Conservation (phyloP, 805 yeast genomes). For the Ogataea philodendri region DNA sequence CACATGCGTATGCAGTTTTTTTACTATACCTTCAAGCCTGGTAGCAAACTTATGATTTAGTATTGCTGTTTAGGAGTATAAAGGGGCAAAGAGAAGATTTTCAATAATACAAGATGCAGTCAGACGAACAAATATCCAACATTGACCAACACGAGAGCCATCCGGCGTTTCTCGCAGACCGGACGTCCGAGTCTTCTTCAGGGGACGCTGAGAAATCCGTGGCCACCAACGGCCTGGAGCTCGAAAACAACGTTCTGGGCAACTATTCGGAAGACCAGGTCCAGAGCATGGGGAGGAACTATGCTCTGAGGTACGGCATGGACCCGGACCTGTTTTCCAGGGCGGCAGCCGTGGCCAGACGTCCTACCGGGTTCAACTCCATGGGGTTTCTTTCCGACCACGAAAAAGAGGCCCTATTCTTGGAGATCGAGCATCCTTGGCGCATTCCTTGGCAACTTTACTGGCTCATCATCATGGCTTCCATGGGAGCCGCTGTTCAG, state of each 20-base stretch:
- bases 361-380: conserved; percentile 54
- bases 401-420: conserved; percentile 49
- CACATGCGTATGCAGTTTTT: no score
- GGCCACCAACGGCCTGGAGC: conserved; percentile 8
- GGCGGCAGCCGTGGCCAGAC: conserved; percentile 68
- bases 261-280: conserved; percentile 63
- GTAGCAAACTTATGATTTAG: no score
- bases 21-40: no score
- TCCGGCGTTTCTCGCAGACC: conserved; percentile 3
- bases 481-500: conserved; percentile 76
- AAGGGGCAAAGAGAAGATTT: no score
- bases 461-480: conserved; percentile 61
- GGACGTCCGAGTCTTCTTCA: conserved; percentile 11
- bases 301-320: conserved; percentile 54
- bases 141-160: neutral
- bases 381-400: conserved; percentile 55
- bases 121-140: conserved; percentile 1
- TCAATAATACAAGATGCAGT: conserved; percentile 10
- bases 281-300: conserved; percentile 66
- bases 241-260: conserved; percentile 45
- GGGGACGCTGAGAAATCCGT: conserved; percentile 18
- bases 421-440: conserved; percentile 49
- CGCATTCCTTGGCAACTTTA: conserved; percentile 44
- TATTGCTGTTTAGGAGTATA: conserved; percentile 3
- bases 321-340: conserved; percentile 59